Evolutionary conservation across 1,284 basidiomycete species (phyloP).

Genomic region (Fistulina hepatica): DNA sequence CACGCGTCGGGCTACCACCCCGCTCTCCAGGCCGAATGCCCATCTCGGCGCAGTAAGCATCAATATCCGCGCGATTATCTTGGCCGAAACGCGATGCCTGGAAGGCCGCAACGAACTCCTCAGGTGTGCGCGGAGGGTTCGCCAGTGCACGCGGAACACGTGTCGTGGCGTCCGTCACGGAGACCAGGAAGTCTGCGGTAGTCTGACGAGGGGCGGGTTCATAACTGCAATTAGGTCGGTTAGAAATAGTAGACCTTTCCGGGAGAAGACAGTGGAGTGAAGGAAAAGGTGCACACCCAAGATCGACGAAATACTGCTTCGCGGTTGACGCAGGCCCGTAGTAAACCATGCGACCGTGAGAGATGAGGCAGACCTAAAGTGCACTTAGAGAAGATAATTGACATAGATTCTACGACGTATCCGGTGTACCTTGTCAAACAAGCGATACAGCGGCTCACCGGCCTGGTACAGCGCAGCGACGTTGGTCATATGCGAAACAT

Average conservation of each 20-base stretch:
- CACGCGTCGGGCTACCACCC: slow-evolving; percentile 26
- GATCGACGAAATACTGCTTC: slow-evolving; percentile 53
- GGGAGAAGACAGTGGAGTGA: no score
- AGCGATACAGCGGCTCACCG: slow-evolving; percentile 42
- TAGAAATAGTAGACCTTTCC: no score
- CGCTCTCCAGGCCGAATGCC: no score
- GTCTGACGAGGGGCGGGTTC: slow-evolving; percentile 41
- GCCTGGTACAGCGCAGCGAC: slow-evolving; percentile 69
- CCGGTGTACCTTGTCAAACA: slow-evolving; percentile 75
- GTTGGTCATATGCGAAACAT: slow-evolving; percentile 25
- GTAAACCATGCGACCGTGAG: slow-evolving; percentile 63
- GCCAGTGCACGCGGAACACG: slow-evolving; percentile 41
- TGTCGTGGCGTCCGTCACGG: slow-evolving; percentile 44
- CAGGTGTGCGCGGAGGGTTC: slow-evolving; percentile 40
- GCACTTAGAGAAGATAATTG: no score
- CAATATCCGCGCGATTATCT: slow-evolving; percentile 35
- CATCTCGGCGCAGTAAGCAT: slow-evolving; percentile 29
- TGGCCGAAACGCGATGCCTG: slow-evolving; percentile 28
- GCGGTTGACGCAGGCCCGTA: slow-evolving; percentile 55
- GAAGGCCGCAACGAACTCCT: slow-evolving; percentile 50
- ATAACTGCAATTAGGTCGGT: no score
- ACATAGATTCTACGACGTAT: no score
- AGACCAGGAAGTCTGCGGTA: slow-evolving; percentile 47
- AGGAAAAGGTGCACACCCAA: slow-evolving; percentile 55
- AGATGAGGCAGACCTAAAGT: slow-evolving; percentile 38